Conservation (phyloP, 768 basidiomycete genomes). For the Lentinula sp. region DNA sequence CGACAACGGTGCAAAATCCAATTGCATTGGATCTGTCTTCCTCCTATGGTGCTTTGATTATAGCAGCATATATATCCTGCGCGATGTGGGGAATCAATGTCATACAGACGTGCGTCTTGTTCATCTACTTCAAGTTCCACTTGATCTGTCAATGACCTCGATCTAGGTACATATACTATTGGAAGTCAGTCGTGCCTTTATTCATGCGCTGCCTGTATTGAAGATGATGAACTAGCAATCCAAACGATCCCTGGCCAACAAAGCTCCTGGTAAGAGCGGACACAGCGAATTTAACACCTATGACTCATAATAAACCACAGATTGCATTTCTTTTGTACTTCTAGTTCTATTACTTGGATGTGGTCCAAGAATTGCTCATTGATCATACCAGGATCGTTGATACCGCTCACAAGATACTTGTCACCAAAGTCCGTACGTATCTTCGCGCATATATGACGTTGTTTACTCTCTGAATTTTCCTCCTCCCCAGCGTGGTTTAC, state of each 20-base stretch:
- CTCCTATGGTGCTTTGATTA: conserved; percentile 12
- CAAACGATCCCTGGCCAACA: conserved; percentile 8
- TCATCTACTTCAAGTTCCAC: not conserved
- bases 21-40: conserved; percentile 8
- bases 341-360: not conserved
- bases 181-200: conserved; percentile 6
- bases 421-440: conserved; percentile 12
- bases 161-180: conserved; percentile 9
- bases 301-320: not conserved
- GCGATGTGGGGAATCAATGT: conserved; percentile 11
- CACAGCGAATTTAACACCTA: not conserved
- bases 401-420: conserved; percentile 11
- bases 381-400: conserved; percentile 6
- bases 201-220: not conserved
- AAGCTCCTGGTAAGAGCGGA: conserved; percentile 4
- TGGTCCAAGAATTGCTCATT: not conserved
- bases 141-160: not conserved
- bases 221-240: conserved; percentile 4
- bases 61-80: conserved; percentile 10
- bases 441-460: not conserved
- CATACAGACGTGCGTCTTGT: conserved; percentile 4
- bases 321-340: not conserved
- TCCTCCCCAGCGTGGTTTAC: conserved; percentile 10
- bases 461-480: not conserved
- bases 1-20: conserved; percentile 8